Conservation (phyloP, 768 basidiomycete species). For the Suillus luteus region DNA sequence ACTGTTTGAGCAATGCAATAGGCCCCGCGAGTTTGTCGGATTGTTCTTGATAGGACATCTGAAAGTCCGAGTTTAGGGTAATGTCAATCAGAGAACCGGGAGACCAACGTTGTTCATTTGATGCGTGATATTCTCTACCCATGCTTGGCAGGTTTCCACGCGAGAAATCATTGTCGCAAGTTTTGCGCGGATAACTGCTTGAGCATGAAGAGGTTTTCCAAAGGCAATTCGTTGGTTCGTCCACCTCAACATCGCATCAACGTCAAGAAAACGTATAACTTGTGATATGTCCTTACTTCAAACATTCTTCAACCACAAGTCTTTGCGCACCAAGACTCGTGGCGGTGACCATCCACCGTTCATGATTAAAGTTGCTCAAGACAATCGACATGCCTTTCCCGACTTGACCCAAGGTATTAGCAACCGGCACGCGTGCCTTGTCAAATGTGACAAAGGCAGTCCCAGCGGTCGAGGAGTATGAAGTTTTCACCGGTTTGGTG, state of each 20-base stretch:
- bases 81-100: not conserved
- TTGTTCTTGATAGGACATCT: constrained; percentile 89
- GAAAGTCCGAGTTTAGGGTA: constrained; percentile 12
- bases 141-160: constrained; percentile 82
- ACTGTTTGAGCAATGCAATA: constrained; percentile 90
- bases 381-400: constrained; percentile 84
- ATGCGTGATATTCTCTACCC: constrained; percentile 87
- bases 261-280: constrained; percentile 13
- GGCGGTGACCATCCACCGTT: constrained; percentile 84
- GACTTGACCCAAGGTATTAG: constrained; percentile 85
- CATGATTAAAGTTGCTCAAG: constrained; percentile 87
- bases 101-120: constrained; percentile 84
- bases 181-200: constrained; percentile 88
- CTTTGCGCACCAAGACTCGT: constrained; percentile 77
- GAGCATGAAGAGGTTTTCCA: constrained; percentile 79
- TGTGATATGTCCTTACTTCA: constrained; percentile 55
- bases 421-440: constrained; percentile 78
- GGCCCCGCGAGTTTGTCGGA: constrained; percentile 85
- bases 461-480: constrained; percentile 90
- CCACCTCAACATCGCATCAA: constrained; percentile 58
- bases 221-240: constrained; percentile 87
- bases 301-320: constrained; percentile 83
- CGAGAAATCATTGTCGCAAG: constrained; percentile 89
- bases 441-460: constrained; percentile 87
- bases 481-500: constrained; percentile 89